These are phyloP conservation scores for Kurtzmaniella quercitrusa DNA, from an alignment of 1,139 yeast species.

Conservation along the genomic window DNA sequence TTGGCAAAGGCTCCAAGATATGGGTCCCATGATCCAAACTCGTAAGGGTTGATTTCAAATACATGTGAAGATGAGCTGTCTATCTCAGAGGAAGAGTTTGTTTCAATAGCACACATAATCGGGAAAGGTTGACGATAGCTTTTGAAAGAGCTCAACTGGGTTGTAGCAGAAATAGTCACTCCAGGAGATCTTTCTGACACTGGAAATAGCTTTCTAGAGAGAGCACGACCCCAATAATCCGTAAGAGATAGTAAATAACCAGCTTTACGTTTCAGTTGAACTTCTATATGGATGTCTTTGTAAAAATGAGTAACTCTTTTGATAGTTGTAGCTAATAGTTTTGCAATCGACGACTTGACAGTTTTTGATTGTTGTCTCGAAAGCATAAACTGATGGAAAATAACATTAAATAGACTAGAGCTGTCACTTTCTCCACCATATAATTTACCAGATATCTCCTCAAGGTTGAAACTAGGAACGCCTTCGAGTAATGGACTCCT, in stretches of 20 bases:
- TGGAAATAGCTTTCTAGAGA: slow-evolving; percentile 45
- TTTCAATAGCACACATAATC: slow-evolving; percentile 33
- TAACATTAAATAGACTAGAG: neutral
- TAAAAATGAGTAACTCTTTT: slow-evolving; percentile 42
- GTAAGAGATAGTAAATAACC: slow-evolving; percentile 60
- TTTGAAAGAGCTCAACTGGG: slow-evolving; percentile 16
- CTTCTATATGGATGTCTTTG: slow-evolving; percentile 48
- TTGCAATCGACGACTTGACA: neutral
- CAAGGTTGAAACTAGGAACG: slow-evolving; percentile 42
- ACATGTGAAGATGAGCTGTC: slow-evolving; percentile 26
- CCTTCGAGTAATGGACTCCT: slow-evolving; percentile 52
- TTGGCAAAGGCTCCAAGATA: slow-evolving; percentile 48
- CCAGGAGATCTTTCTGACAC: slow-evolving; percentile 34
- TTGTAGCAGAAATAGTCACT: slow-evolving; percentile 19
- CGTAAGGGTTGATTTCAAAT: slow-evolving; percentile 60
- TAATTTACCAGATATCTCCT: neutral
- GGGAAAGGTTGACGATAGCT: slow-evolving; percentile 39
- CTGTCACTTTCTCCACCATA: neutral
- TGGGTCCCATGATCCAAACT: slow-evolving; percentile 67
- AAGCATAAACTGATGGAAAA: slow-evolving; percentile 4
- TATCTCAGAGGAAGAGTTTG: slow-evolving; percentile 5
- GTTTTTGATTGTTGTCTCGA: neutral
- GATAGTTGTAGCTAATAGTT: slow-evolving; percentile 8
- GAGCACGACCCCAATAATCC: slow-evolving; percentile 66
- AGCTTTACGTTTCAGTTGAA: slow-evolving; percentile 43